phyloP scores from a whole-genome alignment of 2,329 filamentous ascomycete species.

The Cordyceps farinosa region DNA sequence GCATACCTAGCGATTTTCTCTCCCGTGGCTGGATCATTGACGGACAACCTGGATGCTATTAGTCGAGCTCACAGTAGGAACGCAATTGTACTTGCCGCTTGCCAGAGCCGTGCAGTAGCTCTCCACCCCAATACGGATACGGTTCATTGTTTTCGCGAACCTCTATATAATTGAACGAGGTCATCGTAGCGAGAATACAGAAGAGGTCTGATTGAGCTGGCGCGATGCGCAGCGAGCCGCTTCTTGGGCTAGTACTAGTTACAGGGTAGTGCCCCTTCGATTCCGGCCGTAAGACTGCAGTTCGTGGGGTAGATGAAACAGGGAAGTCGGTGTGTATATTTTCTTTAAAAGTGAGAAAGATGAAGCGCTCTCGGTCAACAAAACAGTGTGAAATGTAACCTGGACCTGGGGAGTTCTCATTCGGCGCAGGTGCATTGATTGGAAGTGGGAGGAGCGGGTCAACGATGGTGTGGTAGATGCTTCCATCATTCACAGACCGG shows the following conservation, averaged over 20 bases:
- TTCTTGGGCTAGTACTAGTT: neutral
- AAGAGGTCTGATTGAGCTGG: neutral
- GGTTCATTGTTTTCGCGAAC: neutral
- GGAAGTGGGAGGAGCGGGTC: no score
- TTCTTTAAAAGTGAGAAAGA: no score
- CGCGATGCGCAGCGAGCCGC: neutral
- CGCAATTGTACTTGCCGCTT: neutral
- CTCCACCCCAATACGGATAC: conserved; percentile 3
- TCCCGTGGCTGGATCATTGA: conserved; percentile 16
- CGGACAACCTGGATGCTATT: neutral
- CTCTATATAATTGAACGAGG: neutral
- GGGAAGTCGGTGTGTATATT: no score
- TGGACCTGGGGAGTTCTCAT: no score
- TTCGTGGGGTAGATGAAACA: no score
- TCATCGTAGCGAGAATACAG: neutral
- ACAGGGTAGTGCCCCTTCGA: neutral
- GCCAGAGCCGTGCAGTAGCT: neutral
- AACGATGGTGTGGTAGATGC: no score
- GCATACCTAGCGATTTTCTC: conserved; percentile 13
- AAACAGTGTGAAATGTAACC: no score
- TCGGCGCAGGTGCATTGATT: no score
- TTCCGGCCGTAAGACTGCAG: no score
- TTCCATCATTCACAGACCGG: no score
- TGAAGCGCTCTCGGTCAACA: no score
- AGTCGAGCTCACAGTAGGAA: neutral